Evolutionary conservation across 2,329 filamentous ascomycete species (phyloP).

Genomic region (Thermothelomyces thermophilus): DNA sequence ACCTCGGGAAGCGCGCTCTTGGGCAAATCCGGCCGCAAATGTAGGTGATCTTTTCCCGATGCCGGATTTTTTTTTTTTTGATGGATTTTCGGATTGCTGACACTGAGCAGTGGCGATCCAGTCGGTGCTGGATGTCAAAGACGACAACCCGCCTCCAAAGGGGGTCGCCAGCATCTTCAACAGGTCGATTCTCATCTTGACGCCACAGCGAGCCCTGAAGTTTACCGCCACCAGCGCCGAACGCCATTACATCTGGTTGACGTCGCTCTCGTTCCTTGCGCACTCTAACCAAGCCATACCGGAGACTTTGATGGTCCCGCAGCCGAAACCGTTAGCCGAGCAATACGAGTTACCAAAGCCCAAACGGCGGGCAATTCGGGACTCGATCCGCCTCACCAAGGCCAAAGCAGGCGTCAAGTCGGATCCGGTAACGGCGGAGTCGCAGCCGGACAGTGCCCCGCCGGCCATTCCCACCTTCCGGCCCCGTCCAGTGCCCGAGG

Average conservation of each 20-base stretch:
- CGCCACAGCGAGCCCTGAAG: conserved; percentile 86
- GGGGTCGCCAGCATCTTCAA: conserved; percentile 64
- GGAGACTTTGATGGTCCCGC: conserved; percentile 56
- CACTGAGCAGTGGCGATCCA: conserved; percentile 71
- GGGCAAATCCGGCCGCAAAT: conserved; percentile 89
- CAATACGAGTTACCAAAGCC: conserved; percentile 42
- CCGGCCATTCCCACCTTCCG: conserved; percentile 44
- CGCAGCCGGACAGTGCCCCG: conserved; percentile 38
- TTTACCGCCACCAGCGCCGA: conserved; percentile 82
- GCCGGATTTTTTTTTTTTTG: too few species aligned
- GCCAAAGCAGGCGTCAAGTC: conserved; percentile 41
- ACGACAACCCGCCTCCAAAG: conserved; percentile 80
- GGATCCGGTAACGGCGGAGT: conserved; percentile 23
- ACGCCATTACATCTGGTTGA: conserved; percentile 91
- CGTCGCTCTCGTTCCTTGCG: conserved; percentile 87
- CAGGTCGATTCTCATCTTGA: conserved; percentile 90
- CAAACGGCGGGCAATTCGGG: conserved; percentile 60
- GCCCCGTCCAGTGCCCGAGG: conserved; percentile 36
- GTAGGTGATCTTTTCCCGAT: conserved; percentile 58
- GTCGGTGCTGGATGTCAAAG: conserved; percentile 94
- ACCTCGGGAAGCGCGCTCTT: conserved; percentile 79
- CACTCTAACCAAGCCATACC: conserved; percentile 79
- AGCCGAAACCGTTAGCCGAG: conserved; percentile 45
- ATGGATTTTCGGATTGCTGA: conserved; percentile 12
- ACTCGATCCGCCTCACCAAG: conserved; percentile 87